Percentiles rank a stretch among this genome's conserved stretches.
Conservation (phyloP, 2,329 filamentous ascomycete genomes). For the Thielaviopsis populi region DNA sequence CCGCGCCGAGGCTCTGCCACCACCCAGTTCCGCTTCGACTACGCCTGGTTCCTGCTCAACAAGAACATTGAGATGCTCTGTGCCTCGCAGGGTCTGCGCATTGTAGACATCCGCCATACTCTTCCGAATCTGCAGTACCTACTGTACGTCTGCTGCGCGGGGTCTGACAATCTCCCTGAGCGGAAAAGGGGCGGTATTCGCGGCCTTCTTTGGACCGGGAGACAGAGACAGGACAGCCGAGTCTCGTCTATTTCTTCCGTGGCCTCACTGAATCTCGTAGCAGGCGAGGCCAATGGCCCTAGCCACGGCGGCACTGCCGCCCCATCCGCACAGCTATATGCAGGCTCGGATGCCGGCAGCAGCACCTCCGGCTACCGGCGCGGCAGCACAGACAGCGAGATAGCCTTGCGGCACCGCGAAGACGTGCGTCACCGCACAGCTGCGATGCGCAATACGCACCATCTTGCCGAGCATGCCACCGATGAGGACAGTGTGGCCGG, state of each 20-base stretch:
- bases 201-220: constrained; percentile 40
- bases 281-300: not conserved
- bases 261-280: not conserved
- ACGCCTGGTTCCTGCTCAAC: constrained; percentile 90
- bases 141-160: constrained; percentile 75
- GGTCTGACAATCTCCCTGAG: constrained; percentile 47
- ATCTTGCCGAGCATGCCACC: constrained; percentile 11
- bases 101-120: constrained; percentile 83
- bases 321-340: not conserved
- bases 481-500: constrained; percentile 16
- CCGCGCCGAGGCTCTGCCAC: constrained; percentile 44
- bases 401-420: constrained; percentile 28
- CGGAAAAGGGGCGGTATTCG: constrained; percentile 46
- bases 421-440: constrained; percentile 26
- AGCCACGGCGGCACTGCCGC: not conserved
- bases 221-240: not conserved
- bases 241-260: not conserved
- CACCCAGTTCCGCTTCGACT: constrained; percentile 83
- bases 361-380: constrained; percentile 22
- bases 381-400: constrained; percentile 32
- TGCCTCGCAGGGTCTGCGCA: constrained; percentile 52
- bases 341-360: constrained; percentile 17
- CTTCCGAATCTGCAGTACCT: constrained; percentile 88
- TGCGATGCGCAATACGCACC: constrained; percentile 18
- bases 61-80: constrained; percentile 72